Conservation (phyloP, 345 rosid genomes). For the Eucalyptus cloeziana region DNA sequence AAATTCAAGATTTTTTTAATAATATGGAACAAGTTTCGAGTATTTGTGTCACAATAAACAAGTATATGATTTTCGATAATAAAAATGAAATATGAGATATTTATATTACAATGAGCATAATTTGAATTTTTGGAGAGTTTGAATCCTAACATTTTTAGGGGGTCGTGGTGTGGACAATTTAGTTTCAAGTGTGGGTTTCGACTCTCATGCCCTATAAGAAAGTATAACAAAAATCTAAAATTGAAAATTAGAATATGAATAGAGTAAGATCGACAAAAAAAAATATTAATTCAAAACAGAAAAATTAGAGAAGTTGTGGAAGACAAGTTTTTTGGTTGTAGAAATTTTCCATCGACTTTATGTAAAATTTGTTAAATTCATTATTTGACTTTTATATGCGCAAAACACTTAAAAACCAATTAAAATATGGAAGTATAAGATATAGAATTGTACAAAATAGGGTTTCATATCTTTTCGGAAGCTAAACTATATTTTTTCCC, state of each 20-base stretch:
- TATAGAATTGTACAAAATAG: neutral
- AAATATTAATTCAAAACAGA: neutral
- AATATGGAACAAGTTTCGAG: rapidly evolving
- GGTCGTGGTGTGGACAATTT: too few species aligned
- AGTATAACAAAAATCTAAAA: too few species aligned
- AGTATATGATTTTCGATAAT: rapidly evolving
- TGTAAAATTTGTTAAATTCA: neutral
- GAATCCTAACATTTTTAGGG: too few species aligned
- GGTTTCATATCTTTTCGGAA: neutral
- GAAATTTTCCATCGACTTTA: neutral
- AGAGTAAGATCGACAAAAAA: too few species aligned
- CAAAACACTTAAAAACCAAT: neutral
- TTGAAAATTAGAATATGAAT: too few species aligned
- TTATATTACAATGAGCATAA: too few species aligned
- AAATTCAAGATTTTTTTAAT: too few species aligned
- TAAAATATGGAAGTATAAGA: neutral
- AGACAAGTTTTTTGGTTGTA: neutral
- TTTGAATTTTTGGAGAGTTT: too few species aligned
- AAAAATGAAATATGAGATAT: too few species aligned
- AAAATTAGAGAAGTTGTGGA: neutral
- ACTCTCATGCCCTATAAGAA: too few species aligned
- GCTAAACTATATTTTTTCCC: neutral
- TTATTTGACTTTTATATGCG: neutral
- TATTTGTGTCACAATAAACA: rapidly evolving
- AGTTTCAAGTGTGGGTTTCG: too few species aligned